Percentiles rank a stretch among this genome's conserved stretches.
Conservation (phyloP, 2,329 filamentous ascomycete species). For the Apiospora kogelbergensis region DNA sequence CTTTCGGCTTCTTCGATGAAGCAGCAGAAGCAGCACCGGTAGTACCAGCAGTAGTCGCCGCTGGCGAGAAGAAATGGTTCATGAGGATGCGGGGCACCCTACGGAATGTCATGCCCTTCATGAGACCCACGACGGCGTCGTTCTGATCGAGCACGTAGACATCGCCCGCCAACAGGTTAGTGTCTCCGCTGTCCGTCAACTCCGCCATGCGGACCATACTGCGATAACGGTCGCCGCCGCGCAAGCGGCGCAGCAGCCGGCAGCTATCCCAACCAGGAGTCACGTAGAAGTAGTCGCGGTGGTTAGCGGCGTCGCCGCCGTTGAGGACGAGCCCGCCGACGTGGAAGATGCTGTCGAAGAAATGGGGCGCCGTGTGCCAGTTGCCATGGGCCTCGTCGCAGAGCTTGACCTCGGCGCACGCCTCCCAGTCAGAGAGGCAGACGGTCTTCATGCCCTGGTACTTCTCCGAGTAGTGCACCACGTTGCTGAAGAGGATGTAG, state of each 20-base stretch:
- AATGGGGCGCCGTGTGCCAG: conserved; percentile 53
- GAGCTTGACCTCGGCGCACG: conserved; percentile 39
- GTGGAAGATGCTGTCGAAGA: conserved; percentile 54
- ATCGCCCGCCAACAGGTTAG: conserved; percentile 32
- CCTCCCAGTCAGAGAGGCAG: conserved; percentile 39
- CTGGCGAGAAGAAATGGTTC: conserved; percentile 37
- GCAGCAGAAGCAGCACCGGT: no score
- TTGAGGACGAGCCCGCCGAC: conserved; percentile 58
- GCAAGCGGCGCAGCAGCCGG: no score
- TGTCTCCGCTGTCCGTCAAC: neutral
- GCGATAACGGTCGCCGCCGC: no score
- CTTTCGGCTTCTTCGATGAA: no score
- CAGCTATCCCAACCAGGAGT: no score
- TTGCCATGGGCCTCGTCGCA: conserved; percentile 39
- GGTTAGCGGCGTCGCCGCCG: conserved; percentile 45
- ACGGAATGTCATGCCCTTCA: conserved; percentile 35
- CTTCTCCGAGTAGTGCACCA: conserved; percentile 50
- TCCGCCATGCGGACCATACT: no score
- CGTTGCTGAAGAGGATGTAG: conserved; percentile 43
- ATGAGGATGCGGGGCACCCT: conserved; percentile 35
- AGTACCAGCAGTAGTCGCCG: neutral
- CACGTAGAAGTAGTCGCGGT: no score
- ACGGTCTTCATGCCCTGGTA: conserved; percentile 56
- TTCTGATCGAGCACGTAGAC: conserved; percentile 35
- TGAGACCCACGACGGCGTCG: conserved; percentile 31